Evolutionary conservation across 2,329 filamentous ascomycete species (phyloP), one percentile per base, ranked within the genome.

Genomic region (Aureobasidium melanogenum): DNA sequence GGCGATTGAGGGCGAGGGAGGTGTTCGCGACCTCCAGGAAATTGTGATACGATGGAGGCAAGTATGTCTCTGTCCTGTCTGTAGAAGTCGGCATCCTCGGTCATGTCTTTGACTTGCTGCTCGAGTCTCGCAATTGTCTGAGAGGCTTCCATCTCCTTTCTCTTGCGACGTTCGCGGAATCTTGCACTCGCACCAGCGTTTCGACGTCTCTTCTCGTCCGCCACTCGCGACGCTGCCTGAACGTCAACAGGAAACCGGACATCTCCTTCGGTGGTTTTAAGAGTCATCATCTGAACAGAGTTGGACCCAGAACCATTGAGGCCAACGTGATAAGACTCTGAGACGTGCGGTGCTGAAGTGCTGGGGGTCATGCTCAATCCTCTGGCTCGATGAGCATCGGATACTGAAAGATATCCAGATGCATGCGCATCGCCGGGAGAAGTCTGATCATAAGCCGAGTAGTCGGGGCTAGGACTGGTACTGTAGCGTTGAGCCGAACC

Each of bases 111-210:
- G 59, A 87, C 80, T 65, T 87, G 82, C 57, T 82, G 79, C 69
- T 90, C 86, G 59, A 93, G 77, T 66, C 85, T 83, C 55, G 88
- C 80, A 64, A 93, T 85, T 54, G 83, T 86, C 60, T 82, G 80
- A 17, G 84, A 83, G 62, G 87, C 87, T 71, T 91, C 87, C 67
- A 83, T 84, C 71, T 93, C 89, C 71, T 88, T 87, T 69, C 91
- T 89, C 75, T 95, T 95, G 69, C 91, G 86, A 63, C 91, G 83
- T 69, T 86, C 84, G 60, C 91, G 83, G 66, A 95, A 94, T 63
- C 91, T 82, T 51, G 89, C 89, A 61, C 90, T 95, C 6, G 91
- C 91, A 51, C 88, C 88, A 43, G 91, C 91, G 69, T 96, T 96
- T 56, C 90, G 84, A 72, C 88, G 87, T 61, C 91, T 82, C 75